phyloP scores from a whole-genome alignment of 345 rosid genomes.

The Populus alba region DNA sequence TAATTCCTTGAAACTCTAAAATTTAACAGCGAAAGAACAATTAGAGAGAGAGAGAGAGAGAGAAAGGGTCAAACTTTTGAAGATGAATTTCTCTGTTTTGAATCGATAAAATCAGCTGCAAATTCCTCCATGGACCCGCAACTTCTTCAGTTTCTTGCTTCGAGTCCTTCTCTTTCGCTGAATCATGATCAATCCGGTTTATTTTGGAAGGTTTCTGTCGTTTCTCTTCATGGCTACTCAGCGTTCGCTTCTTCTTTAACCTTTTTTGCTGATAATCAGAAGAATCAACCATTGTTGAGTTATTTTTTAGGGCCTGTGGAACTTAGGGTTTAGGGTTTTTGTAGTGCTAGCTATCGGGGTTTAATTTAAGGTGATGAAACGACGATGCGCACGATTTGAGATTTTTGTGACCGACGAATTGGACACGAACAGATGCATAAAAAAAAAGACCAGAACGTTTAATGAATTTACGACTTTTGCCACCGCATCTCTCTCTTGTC shows the following conservation, averaged over 20 bases:
- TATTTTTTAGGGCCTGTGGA: background rate
- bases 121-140: conserved; percentile 66
- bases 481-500: too few relatives aligned
- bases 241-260: conserved; percentile 50
- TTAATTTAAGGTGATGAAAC: background rate
- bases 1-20: background rate
- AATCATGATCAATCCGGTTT: conserved; percentile 23
- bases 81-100: conserved; percentile 45
- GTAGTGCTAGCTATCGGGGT: background rate
- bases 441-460: too few relatives aligned
- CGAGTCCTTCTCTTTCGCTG: conserved; percentile 13
- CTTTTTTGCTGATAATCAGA: conserved; percentile 18
- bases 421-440: too few relatives aligned
- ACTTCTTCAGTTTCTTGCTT: conserved; percentile 10
- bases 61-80: conserved; percentile 47
- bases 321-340: background rate
- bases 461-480: too few relatives aligned
- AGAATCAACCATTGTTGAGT: conserved; percentile 32
- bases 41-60: conserved; percentile 2
- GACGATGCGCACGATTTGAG: too few relatives aligned
- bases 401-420: too few relatives aligned
- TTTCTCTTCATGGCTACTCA: conserved; percentile 21
- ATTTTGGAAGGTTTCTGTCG: conserved; percentile 26
- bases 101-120: conserved; percentile 58
- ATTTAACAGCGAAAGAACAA: background rate